A percentile compares a stretch with the other conserved stretches of the same genome.
Evolutionary conservation across 805 yeast species (phyloP).

Genomic region (Zygosaccharomyces pseudorouxii): DNA sequence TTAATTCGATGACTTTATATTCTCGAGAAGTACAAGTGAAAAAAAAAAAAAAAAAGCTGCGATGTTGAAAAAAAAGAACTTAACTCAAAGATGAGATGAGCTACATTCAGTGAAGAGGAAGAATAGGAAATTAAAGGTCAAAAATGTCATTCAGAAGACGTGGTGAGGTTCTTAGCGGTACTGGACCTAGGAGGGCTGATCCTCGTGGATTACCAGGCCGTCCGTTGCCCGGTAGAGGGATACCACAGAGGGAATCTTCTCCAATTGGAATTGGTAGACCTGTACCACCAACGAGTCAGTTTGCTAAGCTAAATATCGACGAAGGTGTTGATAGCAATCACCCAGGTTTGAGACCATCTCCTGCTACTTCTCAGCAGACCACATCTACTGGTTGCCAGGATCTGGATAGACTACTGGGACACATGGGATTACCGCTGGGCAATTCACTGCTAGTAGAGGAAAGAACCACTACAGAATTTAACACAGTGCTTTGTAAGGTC

Average conservation of each 20-base stretch:
- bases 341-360: constrained; percentile 72
- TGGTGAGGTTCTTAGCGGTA: constrained; percentile 41
- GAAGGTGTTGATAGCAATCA: constrained; percentile 21
- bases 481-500: constrained; percentile 60
- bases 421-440: constrained; percentile 84
- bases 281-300: constrained; percentile 1
- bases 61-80: background rate
- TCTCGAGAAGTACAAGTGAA: background rate
- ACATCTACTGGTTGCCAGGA: constrained; percentile 77
- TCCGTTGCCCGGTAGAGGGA: constrained; percentile 1
- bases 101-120: background rate
- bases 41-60: background rate
- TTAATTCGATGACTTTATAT: background rate
- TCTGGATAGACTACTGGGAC: constrained; percentile 68
- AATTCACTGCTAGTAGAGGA: constrained; percentile 69
- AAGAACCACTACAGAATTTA: constrained; percentile 82
- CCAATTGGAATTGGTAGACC: background rate
- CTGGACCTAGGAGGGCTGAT: constrained; percentile 5
- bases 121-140: background rate
- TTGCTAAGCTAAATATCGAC: background rate
- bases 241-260: constrained; percentile 1
- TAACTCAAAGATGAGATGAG: background rate
- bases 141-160: constrained; percentile 57
- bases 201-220: constrained; percentile 2
- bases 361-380: constrained; percentile 63